Percentiles rank a stretch among this genome's conserved stretches.
Evolutionary conservation across 2,329 filamentous ascomycete species (phyloP).

Genomic region (Xylariaceae sp.): DNA sequence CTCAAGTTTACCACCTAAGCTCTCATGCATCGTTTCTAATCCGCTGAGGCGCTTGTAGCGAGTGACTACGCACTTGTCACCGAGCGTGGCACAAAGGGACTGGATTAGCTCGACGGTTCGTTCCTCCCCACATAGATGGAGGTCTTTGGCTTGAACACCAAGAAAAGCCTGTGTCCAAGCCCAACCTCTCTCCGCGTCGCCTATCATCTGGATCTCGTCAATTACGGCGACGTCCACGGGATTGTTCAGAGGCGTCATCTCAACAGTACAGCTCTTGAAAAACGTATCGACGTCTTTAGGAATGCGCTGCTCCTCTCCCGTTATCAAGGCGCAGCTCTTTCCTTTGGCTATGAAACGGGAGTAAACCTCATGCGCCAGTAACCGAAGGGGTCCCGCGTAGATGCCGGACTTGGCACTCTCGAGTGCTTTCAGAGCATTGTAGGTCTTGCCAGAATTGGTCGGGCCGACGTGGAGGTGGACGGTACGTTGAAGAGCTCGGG

Average conservation of each 20-base stretch:
- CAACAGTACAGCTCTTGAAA: constrained; percentile 89
- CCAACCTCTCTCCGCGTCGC: constrained; percentile 79
- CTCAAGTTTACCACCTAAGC: constrained; percentile 68
- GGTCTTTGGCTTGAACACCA: constrained; percentile 83
- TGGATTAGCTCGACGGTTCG: constrained; percentile 80
- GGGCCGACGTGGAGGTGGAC: constrained; percentile 94
- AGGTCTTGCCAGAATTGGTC: constrained; percentile 98
- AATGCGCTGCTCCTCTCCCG: constrained; percentile 85
- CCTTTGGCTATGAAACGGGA: constrained; percentile 82
- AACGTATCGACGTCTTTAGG: constrained; percentile 63
- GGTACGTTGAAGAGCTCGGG: constrained; percentile 78
- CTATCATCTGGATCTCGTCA: constrained; percentile 99
- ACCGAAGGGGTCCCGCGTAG: constrained; percentile 86
- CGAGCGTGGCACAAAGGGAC: constrained; percentile 77
- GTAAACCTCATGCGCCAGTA: constrained; percentile 95
- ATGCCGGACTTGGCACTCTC: constrained; percentile 78
- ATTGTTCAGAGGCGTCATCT: constrained; percentile 72
- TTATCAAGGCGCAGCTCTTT: constrained; percentile 78
- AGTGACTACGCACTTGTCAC: constrained; percentile 83
- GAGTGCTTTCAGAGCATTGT: constrained; percentile 85
- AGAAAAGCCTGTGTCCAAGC: constrained; percentile 93
- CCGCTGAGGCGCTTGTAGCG: constrained; percentile 84
- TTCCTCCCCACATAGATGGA: constrained; percentile 93
- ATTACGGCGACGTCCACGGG: constrained; percentile 89
- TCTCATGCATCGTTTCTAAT: constrained; percentile 68